Evolutionary conservation across 2,329 filamentous ascomycete genomes (phyloP), one percentile per base, ranked within the genome.

Genomic region (Pseudocercospora fijiensis): DNA sequence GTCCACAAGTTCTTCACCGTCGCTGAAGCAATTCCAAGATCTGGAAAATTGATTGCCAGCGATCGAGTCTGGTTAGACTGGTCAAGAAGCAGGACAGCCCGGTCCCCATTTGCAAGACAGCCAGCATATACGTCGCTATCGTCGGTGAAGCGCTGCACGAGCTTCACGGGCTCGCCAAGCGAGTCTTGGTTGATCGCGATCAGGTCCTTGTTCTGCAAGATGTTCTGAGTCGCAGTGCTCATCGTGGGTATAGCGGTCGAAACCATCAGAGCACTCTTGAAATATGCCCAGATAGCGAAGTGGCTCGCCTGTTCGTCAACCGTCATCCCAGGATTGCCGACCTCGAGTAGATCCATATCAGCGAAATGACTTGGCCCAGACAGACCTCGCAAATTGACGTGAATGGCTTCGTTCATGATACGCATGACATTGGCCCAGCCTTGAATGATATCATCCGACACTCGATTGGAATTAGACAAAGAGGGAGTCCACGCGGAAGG

Each of bases 151-250:
- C 78, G 72, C 16, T 76, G 76, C 1, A 81, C 72, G 0, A 88
- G 75, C n/a, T 77, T 77, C 0, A 84, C 83, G 51, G 84, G 82
- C 59, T 81, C 74, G 0, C 79, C 83, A 0, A 86, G 72, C 0
- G 80, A 64, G 68, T 87, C 85, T 67, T 87, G 85, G 67, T 87
- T 87, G 69, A 85, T 83, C 0, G 80, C 80, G 24, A 88, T 83
- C 22, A 85, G 80, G 60, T 85, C 84, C 26, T 78, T 76, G 72
- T 86, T 86, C 1, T 76, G 76, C 53, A 80, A 64, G 53, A 78
- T 71, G 22, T 63, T 59, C 20, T 65, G 57, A 3, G 70, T 70
- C 5, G 65, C 60, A 13, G 59, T 56, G 11, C 69, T 69, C 53
- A 73, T 67, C 9, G 43, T 53, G 11, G 62, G 60, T 0, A 67